phyloP scores from a whole-genome alignment of 495 filamentous ascomycete species.

The Hamigera avellanea region DNA sequence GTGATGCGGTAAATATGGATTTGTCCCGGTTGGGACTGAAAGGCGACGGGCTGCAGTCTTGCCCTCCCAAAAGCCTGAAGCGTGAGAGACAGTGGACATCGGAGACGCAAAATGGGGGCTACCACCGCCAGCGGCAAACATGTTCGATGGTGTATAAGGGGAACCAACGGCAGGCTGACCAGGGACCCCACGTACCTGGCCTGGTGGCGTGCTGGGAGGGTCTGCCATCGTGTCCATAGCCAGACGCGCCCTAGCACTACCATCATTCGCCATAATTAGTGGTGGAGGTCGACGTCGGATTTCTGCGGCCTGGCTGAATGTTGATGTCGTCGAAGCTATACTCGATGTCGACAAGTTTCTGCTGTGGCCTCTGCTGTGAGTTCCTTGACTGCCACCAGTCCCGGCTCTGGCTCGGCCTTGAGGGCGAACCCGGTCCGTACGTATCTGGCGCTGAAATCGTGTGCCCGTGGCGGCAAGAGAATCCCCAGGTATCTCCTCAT shows the following conservation, averaged over 20 bases:
- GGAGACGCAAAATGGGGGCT: constrained; percentile 72
- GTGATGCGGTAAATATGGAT: constrained; percentile 63
- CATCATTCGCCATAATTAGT: constrained; percentile 71
- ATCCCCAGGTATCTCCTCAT: constrained; percentile 90
- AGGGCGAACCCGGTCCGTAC: constrained; percentile 71
- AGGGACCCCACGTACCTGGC: constrained; percentile 28
- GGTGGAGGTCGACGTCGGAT: constrained; percentile 65
- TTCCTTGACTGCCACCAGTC: constrained; percentile 56
- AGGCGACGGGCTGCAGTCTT: constrained; percentile 63
- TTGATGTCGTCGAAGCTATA: constrained; percentile 65
- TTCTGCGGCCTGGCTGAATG: constrained; percentile 49
- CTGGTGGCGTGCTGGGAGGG: constrained; percentile 37
- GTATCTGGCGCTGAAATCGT: constrained; percentile 85
- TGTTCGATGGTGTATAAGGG: constrained; percentile 37
- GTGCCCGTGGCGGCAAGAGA: constrained; percentile 91
- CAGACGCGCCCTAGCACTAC: constrained; percentile 40
- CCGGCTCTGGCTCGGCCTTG: constrained; percentile 61
- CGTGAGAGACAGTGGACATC: constrained; percentile 50
- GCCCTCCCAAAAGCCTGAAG: constrained; percentile 55
- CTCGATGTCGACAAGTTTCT: constrained; percentile 79
- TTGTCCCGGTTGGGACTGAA: constrained; percentile 66
- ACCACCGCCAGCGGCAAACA: constrained; percentile 57
- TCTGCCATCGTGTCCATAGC: constrained; percentile 49
- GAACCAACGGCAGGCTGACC: constrained; percentile 56
- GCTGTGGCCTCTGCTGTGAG: constrained; percentile 64